phyloP scores from a whole-genome alignment of 2,329 filamentous ascomycete species.

The Ustilaginoidea virens region DNA sequence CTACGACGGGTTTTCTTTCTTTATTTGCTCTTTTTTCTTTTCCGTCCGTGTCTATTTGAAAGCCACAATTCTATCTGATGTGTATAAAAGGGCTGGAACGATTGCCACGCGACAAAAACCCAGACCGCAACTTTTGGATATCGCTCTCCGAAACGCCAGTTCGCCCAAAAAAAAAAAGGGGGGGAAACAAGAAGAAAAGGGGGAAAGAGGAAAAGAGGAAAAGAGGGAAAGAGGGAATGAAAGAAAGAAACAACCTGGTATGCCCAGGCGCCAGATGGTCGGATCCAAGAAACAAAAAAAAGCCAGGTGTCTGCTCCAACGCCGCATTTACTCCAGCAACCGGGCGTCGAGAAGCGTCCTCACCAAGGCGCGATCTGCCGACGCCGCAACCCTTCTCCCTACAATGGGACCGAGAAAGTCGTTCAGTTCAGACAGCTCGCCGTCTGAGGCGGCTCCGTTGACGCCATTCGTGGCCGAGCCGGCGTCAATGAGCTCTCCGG shows the following conservation, averaged over 20 bases:
- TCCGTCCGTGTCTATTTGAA: no score
- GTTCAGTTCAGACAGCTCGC: constrained; percentile 28
- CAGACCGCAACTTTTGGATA: neutral
- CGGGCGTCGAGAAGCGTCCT: constrained; percentile 38
- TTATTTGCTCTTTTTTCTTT: no score
- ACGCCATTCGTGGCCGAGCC: constrained; percentile 20
- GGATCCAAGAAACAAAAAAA: no score
- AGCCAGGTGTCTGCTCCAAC: no score
- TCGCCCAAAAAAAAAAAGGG: constrained; percentile 1
- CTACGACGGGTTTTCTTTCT: no score
- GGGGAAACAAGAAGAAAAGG: neutral
- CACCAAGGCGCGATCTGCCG: constrained; percentile 32
- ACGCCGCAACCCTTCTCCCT: constrained; percentile 29
- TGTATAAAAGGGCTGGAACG: no score
- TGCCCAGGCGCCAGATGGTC: no score
- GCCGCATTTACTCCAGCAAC: constrained; percentile 29
- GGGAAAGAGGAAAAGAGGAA: constrained; percentile 2
- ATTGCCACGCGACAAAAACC: neutral
- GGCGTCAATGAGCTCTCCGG: constrained; percentile 13
- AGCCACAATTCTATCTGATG: no score
- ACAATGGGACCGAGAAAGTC: constrained; percentile 41
- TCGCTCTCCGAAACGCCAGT: constrained; percentile 3
- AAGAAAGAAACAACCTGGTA: neutral
- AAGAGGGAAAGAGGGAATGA: neutral
- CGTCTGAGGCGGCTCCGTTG: constrained; percentile 20